Base-by-base conservation (phyloP, 2,329 filamentous ascomycete genomes). In the Lasiodiplodia hormozganensis region DNA sequence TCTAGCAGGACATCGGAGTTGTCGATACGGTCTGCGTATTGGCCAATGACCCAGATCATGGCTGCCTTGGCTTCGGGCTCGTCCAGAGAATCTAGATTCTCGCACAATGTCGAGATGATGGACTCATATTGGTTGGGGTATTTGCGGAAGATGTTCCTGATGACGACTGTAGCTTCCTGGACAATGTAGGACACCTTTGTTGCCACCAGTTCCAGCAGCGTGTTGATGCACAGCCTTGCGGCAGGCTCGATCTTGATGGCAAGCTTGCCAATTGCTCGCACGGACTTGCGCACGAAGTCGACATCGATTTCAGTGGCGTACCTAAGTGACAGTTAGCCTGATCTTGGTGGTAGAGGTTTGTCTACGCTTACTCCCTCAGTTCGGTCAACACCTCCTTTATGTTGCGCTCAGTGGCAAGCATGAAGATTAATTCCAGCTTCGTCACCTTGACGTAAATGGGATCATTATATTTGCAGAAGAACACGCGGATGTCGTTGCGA, bases 401-500 rank as follows among this genome's bases (percentile, higher is more conserved):
- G 78, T 99, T 99, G 75, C 90, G 92, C 80, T 97, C 94, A 40
- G 89, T 97, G 8, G 96, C 96, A 70, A 99, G 87, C 96, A 98
- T 99, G 81, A 99, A 99, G 73, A 99, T 98, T 74, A 99, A 87
- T 81, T 99, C 96, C 62, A 99, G 86, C 82, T 99, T 99, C 18
- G 96, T 99, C 64, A 99, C 96, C 81, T 99, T 99, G 82, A 99
- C 96, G 79, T 98, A 99, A 72, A 99, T 99, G 0, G 96, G 96
- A 77, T 99, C 96, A 79, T 99, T 99, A 82, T 99, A 99, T 85
- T 99, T 99, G 89, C 96, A 99, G 82, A 99, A 99, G 83, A 99
- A 99, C 38, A 99, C 96, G 57, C 96, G 89, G 71, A 99, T 98
- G 79, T 99, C 96, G 80, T 97, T 98, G 71, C 94, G 89, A 66